Evolutionary conservation across 2,329 filamentous ascomycete genomes (phyloP).

Genomic region (Cytospora paraplurivora): DNA sequence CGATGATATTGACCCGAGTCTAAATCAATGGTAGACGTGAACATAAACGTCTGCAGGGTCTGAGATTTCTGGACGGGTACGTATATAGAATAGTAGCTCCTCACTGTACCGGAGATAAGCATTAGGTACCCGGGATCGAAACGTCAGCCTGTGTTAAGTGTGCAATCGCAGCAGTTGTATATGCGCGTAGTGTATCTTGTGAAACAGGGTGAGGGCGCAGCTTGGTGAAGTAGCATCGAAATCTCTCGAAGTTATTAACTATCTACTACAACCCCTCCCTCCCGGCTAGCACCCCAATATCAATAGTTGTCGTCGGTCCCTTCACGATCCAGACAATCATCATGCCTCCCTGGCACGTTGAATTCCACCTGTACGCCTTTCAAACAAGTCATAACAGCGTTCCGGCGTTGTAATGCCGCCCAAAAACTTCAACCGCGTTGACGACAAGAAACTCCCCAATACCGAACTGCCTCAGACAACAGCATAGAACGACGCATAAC

Average conservation of each 20-base stretch:
- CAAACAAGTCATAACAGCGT: neutral
- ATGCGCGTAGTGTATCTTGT: neutral
- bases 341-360: neutral
- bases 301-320: neutral
- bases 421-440: neutral
- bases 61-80: neutral
- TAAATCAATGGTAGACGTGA: too few species aligned
- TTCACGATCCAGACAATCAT: neutral
- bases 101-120: neutral
- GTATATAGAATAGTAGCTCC: neutral
- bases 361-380: neutral
- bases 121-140: neutral
- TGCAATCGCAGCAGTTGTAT: neutral
- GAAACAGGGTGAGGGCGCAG: neutral
- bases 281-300: neutral
- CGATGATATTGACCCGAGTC: too few species aligned
- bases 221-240: neutral
- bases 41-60: too few species aligned
- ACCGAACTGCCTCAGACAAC: constrained; percentile 52
- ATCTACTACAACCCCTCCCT: neutral
- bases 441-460: neutral
- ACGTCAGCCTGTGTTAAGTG: neutral
- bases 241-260: neutral
- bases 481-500: constrained; percentile 92
- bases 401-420: constrained; percentile 18